phyloP scores from a whole-genome alignment of 164 flowering plant species.

The Buxus sempervirens region DNA sequence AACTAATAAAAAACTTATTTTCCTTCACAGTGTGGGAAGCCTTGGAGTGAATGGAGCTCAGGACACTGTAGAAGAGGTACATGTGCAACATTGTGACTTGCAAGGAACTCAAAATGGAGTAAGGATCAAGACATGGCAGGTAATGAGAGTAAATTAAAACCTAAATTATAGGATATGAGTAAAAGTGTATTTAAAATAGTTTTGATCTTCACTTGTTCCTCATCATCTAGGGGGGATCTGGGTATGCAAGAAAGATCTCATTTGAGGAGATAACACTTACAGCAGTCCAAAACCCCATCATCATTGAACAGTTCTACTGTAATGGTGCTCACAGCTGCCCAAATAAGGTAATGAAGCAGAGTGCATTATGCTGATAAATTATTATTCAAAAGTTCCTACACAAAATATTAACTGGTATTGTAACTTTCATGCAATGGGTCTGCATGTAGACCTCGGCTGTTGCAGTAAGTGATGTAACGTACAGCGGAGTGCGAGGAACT shows the following conservation, averaged over 20 bases:
- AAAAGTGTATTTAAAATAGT: background rate
- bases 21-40: conserved; percentile 54
- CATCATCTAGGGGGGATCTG: conserved; percentile 27
- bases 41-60: conserved; percentile 34
- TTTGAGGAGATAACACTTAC: conserved; percentile 20
- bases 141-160: conserved; percentile 6
- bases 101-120: conserved; percentile 41
- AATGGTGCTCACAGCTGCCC: background rate
- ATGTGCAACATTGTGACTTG: conserved; percentile 33
- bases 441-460: conserved; percentile 14
- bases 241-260: conserved; percentile 32
- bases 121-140: conserved; percentile 66
- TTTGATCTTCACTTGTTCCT: background rate
- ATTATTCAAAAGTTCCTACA: background rate
- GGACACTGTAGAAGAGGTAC: conserved; percentile 39
- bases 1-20: no score
- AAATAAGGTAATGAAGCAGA: conserved; percentile 3
- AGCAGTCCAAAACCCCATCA: conserved; percentile 28
- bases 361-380: no score
- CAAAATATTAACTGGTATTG: background rate
- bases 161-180: background rate
- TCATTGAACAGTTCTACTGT: conserved; percentile 44
- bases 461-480: conserved; percentile 18
- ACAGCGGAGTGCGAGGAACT: conserved; percentile 15
- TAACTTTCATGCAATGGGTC: background rate